Conservation (phyloP, 2,329 filamentous ascomycete species). For the Cercospora sp. region DNA sequence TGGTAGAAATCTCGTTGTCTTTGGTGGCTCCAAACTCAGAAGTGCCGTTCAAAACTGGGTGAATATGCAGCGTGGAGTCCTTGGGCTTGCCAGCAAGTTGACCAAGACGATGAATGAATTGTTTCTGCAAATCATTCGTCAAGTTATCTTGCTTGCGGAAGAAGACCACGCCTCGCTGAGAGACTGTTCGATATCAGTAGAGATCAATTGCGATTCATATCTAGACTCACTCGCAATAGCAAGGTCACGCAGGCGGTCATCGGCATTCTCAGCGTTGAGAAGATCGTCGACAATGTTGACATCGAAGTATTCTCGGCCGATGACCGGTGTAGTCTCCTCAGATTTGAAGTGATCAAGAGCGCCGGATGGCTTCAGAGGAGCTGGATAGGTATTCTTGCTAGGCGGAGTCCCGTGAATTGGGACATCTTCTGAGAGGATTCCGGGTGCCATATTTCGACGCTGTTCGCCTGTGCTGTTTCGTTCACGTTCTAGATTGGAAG, state of each 20-base stretch:
- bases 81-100: constrained; percentile 59
- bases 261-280: constrained; percentile 46
- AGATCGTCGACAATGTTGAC: constrained; percentile 63
- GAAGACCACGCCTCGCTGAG: constrained; percentile 68
- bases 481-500: no score
- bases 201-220: background rate
- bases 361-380: constrained; percentile 50
- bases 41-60: constrained; percentile 58
- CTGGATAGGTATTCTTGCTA: constrained; percentile 12
- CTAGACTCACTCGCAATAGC: constrained; percentile 21
- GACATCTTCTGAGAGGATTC: constrained; percentile 21
- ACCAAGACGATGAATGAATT: constrained; percentile 61
- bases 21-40: constrained; percentile 51
- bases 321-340: constrained; percentile 62
- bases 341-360: constrained; percentile 50
- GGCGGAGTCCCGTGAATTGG: background rate
- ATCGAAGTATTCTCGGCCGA: constrained; percentile 62
- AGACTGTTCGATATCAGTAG: constrained; percentile 51
- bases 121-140: constrained; percentile 63
- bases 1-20: constrained; percentile 64
- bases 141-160: constrained; percentile 63
- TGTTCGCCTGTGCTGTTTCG: background rate
- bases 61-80: constrained; percentile 60
- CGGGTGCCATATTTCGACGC: constrained; percentile 19
- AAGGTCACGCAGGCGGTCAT: constrained; percentile 24